A percentile compares a stretch with the other conserved stretches of the same genome.
phyloP scores from a whole-genome alignment of 2,329 filamentous ascomycete genomes.

The Gliomastix tumulicola region DNA sequence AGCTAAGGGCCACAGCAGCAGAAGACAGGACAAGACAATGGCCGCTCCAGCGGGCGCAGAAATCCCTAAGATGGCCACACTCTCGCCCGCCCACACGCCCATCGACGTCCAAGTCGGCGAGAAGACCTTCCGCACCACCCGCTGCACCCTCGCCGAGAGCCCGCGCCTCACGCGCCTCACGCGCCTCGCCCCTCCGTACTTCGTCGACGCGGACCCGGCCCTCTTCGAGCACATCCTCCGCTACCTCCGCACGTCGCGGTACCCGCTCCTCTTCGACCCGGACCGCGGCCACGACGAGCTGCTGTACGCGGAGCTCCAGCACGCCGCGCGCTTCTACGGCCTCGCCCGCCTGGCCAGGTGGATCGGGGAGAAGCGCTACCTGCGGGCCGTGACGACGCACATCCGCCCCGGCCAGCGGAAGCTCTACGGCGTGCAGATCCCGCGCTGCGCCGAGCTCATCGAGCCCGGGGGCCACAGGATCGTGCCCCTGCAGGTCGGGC shows the following conservation, averaged over 20 bases:
- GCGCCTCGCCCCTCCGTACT: slow-evolving; percentile 15
- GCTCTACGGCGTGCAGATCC: slow-evolving; percentile 3
- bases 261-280: slow-evolving; percentile 23
- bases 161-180: slow-evolving; percentile 3
- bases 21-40: too few species aligned
- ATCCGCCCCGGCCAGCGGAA: not conserved
- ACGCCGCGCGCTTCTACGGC: slow-evolving; percentile 24
- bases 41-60: too few species aligned
- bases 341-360: slow-evolving; percentile 14
- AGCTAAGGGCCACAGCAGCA: too few species aligned
- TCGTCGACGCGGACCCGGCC: slow-evolving; percentile 26
- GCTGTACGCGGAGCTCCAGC: slow-evolving; percentile 22
- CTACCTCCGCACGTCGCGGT: slow-evolving; percentile 21
- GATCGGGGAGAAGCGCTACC: slow-evolving; percentile 10
- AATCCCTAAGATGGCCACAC: too few species aligned
- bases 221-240: slow-evolving; percentile 25
- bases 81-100: slow-evolving; percentile 3
- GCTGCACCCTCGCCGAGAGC: slow-evolving; percentile 8
- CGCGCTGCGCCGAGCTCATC: slow-evolving; percentile 3
- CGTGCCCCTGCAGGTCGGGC: not conserved
- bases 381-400: not conserved
- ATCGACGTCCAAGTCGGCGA: slow-evolving; percentile 10
- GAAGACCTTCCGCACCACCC: slow-evolving; percentile 10
- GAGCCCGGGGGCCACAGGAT: not conserved
- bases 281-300: slow-evolving; percentile 21